Evolutionary conservation across 768 basidiomycete genomes (phyloP).

Genomic region (Hypholoma sublateritium): DNA sequence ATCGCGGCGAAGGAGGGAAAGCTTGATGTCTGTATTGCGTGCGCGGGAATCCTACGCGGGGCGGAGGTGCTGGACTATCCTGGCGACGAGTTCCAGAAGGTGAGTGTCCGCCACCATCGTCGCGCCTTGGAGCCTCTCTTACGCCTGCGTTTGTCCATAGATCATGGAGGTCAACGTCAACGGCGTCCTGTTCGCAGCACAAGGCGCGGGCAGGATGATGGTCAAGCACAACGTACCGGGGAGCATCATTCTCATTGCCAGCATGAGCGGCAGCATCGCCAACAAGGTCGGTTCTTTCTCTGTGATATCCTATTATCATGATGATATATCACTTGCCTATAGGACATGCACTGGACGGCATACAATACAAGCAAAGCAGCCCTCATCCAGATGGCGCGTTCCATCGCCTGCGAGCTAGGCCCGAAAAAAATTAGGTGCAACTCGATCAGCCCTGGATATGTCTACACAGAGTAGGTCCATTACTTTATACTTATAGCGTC

Average conservation of each 20-base stretch:
- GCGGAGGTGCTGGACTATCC: conserved; percentile 57
- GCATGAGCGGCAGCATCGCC: conserved; percentile 62
- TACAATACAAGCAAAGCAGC: conserved; percentile 77
- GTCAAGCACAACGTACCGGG: conserved; percentile 43
- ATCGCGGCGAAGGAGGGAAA: conserved; percentile 60
- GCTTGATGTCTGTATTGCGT: conserved; percentile 65
- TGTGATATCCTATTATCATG: not conserved
- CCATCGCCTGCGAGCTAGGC: conserved; percentile 76
- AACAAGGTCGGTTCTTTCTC: conserved; percentile 32
- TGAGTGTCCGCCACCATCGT: conserved; percentile 15
- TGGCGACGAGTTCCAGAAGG: conserved; percentile 55
- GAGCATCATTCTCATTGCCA: conserved; percentile 59
- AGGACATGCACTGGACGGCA: conserved; percentile 59
- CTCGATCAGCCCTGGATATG: conserved; percentile 69
- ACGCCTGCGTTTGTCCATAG: not conserved
- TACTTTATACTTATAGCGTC: not conserved
- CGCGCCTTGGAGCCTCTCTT: not conserved
- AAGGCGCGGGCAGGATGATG: conserved; percentile 63
- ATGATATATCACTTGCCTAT: not conserved
- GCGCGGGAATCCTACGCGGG: conserved; percentile 58
- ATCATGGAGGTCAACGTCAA: conserved; percentile 61
- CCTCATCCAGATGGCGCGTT: conserved; percentile 78
- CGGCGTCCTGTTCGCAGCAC: conserved; percentile 58
- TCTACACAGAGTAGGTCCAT: conserved; percentile 55
- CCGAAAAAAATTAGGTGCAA: conserved; percentile 68